These are phyloP conservation scores for Pseudocercospora macadamiae DNA, from an alignment of 2,329 filamentous ascomycete species.

Conservation along the genomic window DNA sequence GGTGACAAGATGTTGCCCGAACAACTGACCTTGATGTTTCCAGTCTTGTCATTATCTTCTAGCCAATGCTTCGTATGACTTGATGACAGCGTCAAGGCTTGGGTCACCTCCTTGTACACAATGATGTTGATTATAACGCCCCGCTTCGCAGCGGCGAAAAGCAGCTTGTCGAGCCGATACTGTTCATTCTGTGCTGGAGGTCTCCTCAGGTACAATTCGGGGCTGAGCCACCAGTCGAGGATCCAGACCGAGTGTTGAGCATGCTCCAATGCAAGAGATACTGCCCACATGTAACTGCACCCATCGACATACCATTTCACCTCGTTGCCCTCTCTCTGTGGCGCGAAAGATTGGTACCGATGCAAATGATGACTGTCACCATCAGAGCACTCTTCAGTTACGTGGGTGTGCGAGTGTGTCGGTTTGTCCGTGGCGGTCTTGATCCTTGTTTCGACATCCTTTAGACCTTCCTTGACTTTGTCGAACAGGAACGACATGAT, in stretches of 20 bases:
- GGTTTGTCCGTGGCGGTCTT: constrained; percentile 49
- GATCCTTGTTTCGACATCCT: constrained; percentile 55
- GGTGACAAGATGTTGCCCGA: too few relatives aligned
- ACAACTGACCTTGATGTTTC: constrained; percentile 77
- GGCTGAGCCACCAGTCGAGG: constrained; percentile 76
- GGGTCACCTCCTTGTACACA: constrained; percentile 79
- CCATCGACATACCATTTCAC: constrained; percentile 83
- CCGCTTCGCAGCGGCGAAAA: constrained; percentile 78
- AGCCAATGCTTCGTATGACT: constrained; percentile 79
- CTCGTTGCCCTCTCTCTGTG: constrained; percentile 69
- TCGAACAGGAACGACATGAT: constrained; percentile 50
- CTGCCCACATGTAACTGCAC: constrained; percentile 82
- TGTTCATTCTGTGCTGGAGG: constrained; percentile 80
- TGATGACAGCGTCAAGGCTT: constrained; percentile 59
- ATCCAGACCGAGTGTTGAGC: constrained; percentile 81
- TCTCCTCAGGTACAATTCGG: constrained; percentile 82
- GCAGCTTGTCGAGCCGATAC: constrained; percentile 82
- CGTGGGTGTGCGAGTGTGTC: constrained; percentile 53
- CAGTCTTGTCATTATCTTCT: constrained; percentile 69
- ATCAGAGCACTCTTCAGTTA: constrained; percentile 41
- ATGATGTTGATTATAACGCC: constrained; percentile 85
- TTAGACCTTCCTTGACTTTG: constrained; percentile 57
- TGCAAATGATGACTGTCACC: constrained; percentile 50
- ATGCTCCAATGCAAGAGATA: constrained; percentile 76
- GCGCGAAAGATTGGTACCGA: constrained; percentile 68